These are phyloP conservation scores for Gardenia jasminoides DNA, from an alignment of 257 asterid genomes.

Conservation along the genomic window DNA sequence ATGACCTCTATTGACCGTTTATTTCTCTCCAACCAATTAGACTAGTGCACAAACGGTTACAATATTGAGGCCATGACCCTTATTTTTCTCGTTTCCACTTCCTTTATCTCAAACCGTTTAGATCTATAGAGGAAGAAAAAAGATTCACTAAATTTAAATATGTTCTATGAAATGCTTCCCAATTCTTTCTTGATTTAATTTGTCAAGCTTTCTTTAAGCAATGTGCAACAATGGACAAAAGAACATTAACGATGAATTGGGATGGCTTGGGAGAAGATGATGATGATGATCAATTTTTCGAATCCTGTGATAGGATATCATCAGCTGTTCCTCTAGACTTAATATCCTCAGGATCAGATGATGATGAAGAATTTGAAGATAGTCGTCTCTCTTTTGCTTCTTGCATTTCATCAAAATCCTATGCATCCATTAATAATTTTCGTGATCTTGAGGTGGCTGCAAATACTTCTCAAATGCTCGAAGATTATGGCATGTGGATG, in stretches of 20 bases:
- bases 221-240: constrained; percentile 58
- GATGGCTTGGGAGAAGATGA: constrained; percentile 66
- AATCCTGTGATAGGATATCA: constrained; percentile 55
- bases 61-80: constrained; percentile 30
- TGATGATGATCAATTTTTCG: constrained; percentile 80
- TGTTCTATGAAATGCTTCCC: background rate
- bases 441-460: constrained; percentile 17
- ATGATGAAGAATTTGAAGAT: constrained; percentile 65
- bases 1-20: constrained; percentile 40
- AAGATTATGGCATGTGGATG: constrained; percentile 80
- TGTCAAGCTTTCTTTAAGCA: background rate
- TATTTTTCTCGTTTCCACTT: constrained; percentile 64
- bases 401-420: constrained; percentile 33
- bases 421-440: constrained; percentile 36
- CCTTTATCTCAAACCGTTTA: constrained; percentile 33
- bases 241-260: constrained; percentile 90
- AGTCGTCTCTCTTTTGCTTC: constrained; percentile 75
- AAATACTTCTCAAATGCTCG: constrained; percentile 29
- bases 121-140: background rate
- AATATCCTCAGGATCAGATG: constrained; percentile 52
- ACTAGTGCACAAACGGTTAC: constrained; percentile 22
- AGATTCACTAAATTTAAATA: background rate
- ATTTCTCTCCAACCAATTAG: constrained; percentile 22
- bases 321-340: constrained; percentile 51
- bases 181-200: background rate